Conservation (phyloP, 2,329 filamentous ascomycete genomes). For the Botryosphaeria dothidea region DNA sequence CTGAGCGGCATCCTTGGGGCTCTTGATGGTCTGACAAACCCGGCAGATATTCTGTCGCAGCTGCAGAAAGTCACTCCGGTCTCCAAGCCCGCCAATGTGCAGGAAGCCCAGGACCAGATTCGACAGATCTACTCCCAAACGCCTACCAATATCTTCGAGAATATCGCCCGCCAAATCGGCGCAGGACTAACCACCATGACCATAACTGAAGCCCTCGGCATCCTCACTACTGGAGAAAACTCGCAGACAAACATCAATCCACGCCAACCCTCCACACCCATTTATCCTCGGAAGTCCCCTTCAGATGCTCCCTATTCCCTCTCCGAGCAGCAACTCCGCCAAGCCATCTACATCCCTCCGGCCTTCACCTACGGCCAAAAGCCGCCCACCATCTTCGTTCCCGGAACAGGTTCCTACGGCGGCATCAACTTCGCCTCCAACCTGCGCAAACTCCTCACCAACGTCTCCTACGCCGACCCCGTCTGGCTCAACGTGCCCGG, state of each 20-base stretch:
- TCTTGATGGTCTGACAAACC: background rate
- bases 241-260: conserved; percentile 31
- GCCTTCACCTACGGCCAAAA: conserved; percentile 50
- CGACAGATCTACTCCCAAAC: conserved; percentile 22
- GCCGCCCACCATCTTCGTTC: conserved; percentile 54
- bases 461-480: conserved; percentile 47
- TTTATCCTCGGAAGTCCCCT: conserved; percentile 41
- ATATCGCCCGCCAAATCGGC: conserved; percentile 27
- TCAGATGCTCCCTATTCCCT: conserved; percentile 53
- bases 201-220: background rate
- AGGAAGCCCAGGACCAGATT: conserved; percentile 23
- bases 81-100: conserved; percentile 26
- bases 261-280: conserved; percentile 24
- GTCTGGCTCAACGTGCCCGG: conserved; percentile 59
- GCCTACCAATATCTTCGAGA: conserved; percentile 30
- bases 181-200: conserved; percentile 25
- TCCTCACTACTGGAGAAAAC: conserved; percentile 25
- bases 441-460: conserved; percentile 51
- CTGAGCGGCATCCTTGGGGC: background rate
- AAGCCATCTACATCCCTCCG: conserved; percentile 55
- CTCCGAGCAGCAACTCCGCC: conserved; percentile 47
- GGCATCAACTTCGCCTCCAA: conserved; percentile 49
- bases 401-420: conserved; percentile 54
- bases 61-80: conserved; percentile 28
- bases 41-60: conserved; percentile 18